These are phyloP conservation scores for Rhododendron williamsianum DNA, from an alignment of 148 eudicot species.

Conservation along the genomic window DNA sequence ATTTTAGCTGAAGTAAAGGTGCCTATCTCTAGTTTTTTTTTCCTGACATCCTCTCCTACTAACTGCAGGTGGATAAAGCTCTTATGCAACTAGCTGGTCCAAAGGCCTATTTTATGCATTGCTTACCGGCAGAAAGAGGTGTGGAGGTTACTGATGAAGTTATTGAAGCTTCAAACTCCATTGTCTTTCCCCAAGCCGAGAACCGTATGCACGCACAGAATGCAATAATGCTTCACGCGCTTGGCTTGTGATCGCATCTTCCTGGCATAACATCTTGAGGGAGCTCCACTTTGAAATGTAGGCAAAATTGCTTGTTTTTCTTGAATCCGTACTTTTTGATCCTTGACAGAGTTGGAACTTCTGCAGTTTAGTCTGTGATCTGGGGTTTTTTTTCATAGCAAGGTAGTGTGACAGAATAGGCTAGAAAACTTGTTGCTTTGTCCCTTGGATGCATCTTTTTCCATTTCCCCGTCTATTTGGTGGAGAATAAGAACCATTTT, in stretches of 20 bases:
- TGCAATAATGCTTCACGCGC: slow-evolving; percentile 87
- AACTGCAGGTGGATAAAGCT: slow-evolving; percentile 71
- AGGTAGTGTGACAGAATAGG: background rate
- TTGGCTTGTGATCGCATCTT: slow-evolving; percentile 33
- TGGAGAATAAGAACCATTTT: background rate
- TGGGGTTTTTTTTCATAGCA: background rate
- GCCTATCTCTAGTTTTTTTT: background rate
- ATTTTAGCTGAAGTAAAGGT: background rate
- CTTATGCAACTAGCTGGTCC: slow-evolving; percentile 93
- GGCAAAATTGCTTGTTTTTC: background rate
- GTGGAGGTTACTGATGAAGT: slow-evolving; percentile 91
- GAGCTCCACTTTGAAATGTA: background rate
- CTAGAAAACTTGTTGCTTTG: background rate
- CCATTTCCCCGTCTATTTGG: background rate
- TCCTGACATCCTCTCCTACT: background rate
- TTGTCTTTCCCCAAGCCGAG: slow-evolving; percentile 94
- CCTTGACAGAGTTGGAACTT: background rate
- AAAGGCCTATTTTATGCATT: slow-evolving; percentile 90
- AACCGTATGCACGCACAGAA: slow-evolving; percentile 98
- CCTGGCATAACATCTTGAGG: no score
- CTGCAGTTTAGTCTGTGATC: background rate
- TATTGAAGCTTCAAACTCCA: slow-evolving; percentile 86
- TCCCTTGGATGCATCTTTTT: background rate
- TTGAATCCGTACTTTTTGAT: background rate
- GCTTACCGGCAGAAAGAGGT: slow-evolving; percentile 97